Conservation (phyloP, 306 rosid genomes). For the Vicia villosa region DNA sequence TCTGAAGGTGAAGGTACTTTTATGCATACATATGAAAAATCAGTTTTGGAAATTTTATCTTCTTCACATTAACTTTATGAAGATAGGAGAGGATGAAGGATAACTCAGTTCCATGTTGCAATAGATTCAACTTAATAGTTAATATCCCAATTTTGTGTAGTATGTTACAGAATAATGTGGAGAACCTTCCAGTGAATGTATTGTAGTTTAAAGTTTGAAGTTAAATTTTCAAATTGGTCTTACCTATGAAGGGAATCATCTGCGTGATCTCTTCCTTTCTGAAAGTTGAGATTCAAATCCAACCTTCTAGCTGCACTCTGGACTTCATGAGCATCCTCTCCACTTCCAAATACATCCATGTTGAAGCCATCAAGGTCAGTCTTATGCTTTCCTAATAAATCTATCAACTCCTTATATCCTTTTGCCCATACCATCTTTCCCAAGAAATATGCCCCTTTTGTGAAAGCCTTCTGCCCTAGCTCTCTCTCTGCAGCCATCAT, state of each 20-base stretch:
- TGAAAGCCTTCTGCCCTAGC: conserved; percentile 72
- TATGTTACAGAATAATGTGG: conserved; percentile 15
- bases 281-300: conserved; percentile 85
- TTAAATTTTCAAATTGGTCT: conserved; percentile 41
- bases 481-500: conserved; percentile 76
- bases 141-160: conserved; percentile 3
- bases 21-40: not conserved
- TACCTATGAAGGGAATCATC: conserved; percentile 93
- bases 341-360: conserved; percentile 90
- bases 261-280: conserved; percentile 96
- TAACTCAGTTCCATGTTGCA: conserved; percentile 25
- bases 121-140: conserved; percentile 28
- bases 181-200: conserved; percentile 6
- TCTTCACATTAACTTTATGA: conserved; percentile 15
- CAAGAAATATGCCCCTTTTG: conserved; percentile 96
- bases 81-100: conserved; percentile 15
- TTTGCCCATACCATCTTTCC: conserved; percentile 99
- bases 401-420: conserved; percentile 87
- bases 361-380: conserved; percentile 83
- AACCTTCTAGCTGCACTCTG: conserved; percentile 77
- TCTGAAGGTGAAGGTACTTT: not conserved
- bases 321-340: conserved; percentile 94
- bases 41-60: conserved; percentile 24
- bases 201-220: conserved; percentile 11
- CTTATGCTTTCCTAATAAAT: conserved; percentile 76